Evolutionary conservation across 1,284 basidiomycete genomes (phyloP).

Genomic region (Hymenochaete sp.): DNA sequence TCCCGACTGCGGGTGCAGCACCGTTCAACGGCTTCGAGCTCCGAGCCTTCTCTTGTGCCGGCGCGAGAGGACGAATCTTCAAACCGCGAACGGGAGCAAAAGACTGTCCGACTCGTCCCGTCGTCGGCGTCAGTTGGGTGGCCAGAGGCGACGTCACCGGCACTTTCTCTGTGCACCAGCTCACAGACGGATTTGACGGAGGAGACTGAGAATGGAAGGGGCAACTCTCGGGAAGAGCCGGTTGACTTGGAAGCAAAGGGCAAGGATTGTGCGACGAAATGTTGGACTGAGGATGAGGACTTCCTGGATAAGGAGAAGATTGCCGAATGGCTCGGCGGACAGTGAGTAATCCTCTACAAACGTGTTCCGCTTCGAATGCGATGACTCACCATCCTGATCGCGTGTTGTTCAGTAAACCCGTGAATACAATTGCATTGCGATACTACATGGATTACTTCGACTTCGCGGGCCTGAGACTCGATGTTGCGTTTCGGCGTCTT

Average conservation of each 20-base stretch:
- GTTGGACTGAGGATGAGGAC: conserved; percentile 81
- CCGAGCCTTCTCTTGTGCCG: conserved; percentile 66
- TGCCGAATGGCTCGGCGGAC: conserved; percentile 90
- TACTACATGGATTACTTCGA: conserved; percentile 89
- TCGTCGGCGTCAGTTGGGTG: conserved; percentile 20
- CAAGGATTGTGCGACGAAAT: conserved; percentile 66
- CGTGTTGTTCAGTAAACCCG: conserved; percentile 42
- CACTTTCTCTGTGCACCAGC: conserved; percentile 26
- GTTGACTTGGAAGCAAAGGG: conserved; percentile 58
- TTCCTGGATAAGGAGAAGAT: conserved; percentile 87
- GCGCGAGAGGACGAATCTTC: conserved; percentile 36
- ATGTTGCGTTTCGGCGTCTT: conserved; percentile 82
- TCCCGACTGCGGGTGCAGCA: conserved; percentile 51
- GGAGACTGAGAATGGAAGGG: conserved; percentile 21
- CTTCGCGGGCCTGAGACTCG: conserved; percentile 74
- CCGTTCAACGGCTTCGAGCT: conserved; percentile 63
- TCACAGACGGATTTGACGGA: conserved; percentile 49
- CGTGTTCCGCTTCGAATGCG: neutral
- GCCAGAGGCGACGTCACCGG: conserved; percentile 20
- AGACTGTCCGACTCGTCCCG: conserved; percentile 18
- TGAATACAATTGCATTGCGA: conserved; percentile 70
- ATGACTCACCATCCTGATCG: neutral
- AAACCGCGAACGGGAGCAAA: conserved; percentile 33
- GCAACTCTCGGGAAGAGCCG: conserved; percentile 35
- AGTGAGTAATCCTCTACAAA: conserved; percentile 45